Evolutionary conservation across 257 asterid genomes (phyloP), one percentile per base, ranked within the genome.

Genomic region (Solanum sitiens): DNA sequence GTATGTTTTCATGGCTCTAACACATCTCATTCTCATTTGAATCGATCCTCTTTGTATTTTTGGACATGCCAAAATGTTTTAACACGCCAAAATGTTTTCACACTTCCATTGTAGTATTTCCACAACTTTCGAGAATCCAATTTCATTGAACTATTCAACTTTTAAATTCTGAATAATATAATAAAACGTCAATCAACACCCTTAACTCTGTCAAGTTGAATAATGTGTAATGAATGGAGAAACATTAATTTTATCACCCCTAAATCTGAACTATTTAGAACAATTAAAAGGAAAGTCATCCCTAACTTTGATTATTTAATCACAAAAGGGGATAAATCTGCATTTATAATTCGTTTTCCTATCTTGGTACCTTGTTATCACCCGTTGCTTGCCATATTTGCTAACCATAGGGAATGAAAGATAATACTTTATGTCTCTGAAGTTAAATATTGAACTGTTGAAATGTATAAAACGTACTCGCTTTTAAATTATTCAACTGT

Each of bases 1-100:
- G 94, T 93, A 87, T 87, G 91, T 70, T 56, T 68, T 39, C 61
- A 8, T 61, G 87, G 65, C 75, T 88, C 71, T 40, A 40, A 76
- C 33, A 12, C 83, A 75, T 75, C 13, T 76, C 59, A 30, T 76
- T 76, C 27, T 32, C 83, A 76, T 39, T 75, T 75, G 33, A 23
- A 76, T 3, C 33, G 1, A 39, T 75, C 23, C 56, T 75, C 83
- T 75, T 75, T 75, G 33, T 2, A 12, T 11, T 75, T 75, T 75
- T 30, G 56, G 33, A 23, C 33, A 40, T 23, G 53, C 20, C 50
- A 21, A 75, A 23, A 11, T 21, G 6, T 75, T 37, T 74, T 12
- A 10, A 33, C 20, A n/a, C n/a, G 53, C 20, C 50, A 21, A 75
- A 23, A 11, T 21, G 6, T 75, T 37, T 74, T 12, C 5, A 33